Conservation (phyloP, 768 basidiomycete species). For the Naganishia kalamii region DNA sequence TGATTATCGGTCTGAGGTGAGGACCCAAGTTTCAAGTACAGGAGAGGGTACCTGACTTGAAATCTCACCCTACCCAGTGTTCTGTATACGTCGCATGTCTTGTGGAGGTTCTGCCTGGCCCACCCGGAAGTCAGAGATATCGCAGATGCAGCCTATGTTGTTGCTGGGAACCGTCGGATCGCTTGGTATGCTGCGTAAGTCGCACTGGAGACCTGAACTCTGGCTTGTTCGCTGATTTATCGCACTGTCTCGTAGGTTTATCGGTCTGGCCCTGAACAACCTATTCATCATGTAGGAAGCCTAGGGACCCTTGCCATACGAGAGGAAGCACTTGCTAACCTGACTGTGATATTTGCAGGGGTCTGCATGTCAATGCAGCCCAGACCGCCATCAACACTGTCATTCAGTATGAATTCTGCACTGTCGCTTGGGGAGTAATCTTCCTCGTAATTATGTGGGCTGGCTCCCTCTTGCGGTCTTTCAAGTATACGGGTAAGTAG, state of each 20-base stretch:
- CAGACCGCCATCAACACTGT: conserved; percentile 29
- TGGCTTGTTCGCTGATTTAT: neutral
- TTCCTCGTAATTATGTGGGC: conserved; percentile 24
- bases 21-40: too few species aligned
- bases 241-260: conserved; percentile 1
- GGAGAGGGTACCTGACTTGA: too few species aligned
- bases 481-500: conserved; percentile 22
- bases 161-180: conserved; percentile 19
- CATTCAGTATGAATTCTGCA: conserved; percentile 27
- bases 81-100: conserved; percentile 29
- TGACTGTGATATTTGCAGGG: neutral
- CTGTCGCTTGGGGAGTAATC: conserved; percentile 28
- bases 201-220: neutral
- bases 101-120: conserved; percentile 28
- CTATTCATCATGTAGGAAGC: conserved; percentile 26
- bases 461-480: conserved; percentile 27
- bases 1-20: conserved; percentile 25
- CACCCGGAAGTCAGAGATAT: conserved; percentile 28
- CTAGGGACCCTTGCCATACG: neutral
- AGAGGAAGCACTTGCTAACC: neutral
- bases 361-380: conserved; percentile 30
- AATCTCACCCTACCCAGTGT: too few species aligned
- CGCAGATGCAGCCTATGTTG: conserved; percentile 27
- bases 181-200: conserved; percentile 24
- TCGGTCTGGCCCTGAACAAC: conserved; percentile 30